Evolutionary conservation across 176 grass and related monocot genomes (phyloP), one percentile per base, ranked within the genome.

Genomic region (Triticum dicoccoides): DNA sequence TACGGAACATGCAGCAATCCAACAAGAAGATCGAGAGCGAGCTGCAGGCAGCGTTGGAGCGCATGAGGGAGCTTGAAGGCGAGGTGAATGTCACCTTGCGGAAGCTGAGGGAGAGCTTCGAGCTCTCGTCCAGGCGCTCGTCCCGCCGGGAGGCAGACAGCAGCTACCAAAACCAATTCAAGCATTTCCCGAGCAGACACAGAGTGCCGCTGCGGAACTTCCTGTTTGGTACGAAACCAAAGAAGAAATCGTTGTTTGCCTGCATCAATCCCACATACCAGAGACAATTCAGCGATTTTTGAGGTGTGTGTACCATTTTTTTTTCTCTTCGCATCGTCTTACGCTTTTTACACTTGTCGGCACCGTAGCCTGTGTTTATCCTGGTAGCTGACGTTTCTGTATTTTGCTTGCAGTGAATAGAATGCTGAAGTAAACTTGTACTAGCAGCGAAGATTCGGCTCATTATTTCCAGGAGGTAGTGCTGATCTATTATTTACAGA

Each of bases 181-280:
- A 90, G 80, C 79, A 93, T 82, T 89, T 89, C 79, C 91, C 93
- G 25, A 89, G 70, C 70, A 92, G 80, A 80, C 92, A 45, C 0
- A 89, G 91, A 25, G 91, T 95, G 41, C 95, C 95, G 9, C 14
- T 98, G 82, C 74, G 89, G 10, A 91, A 91, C 83, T 98, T 98
- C 78, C 83, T 98, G 27, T 98, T 98, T 9, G 89, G 89, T 13
- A 89, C 87, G 12, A 95, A 95, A 41, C 89, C 41, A 3, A 94
- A 95, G 87, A 98, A 98, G 52, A 95, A 90, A 33, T 95, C 91
- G 0, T 62, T 98, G 24, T 98, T 95, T 80, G 63, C 82, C 18
- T 89, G 91, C 68, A 90, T 98, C 47, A 93, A 93, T 54, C 91
- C 93, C 5, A 78, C 88, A n/a, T 64, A 90, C 33, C 87, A 90